Base-by-base conservation (phyloP, 75 land plant genomes). In the Pinus taeda region DNA sequence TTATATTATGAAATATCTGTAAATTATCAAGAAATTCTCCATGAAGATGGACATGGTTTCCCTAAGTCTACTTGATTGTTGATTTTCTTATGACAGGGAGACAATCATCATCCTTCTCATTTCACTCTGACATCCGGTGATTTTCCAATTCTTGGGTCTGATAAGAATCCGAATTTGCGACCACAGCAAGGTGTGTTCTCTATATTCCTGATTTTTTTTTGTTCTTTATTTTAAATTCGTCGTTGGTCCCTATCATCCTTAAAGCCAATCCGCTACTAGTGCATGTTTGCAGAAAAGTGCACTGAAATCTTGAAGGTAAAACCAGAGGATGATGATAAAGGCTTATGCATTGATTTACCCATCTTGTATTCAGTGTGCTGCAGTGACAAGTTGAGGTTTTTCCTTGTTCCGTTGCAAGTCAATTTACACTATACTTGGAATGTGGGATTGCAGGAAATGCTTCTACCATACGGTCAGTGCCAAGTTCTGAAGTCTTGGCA, bases 141-240 rank as follows among this genome's bases (percentile, higher is more conserved):
- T 80, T 94, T 94, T 82, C 97, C 97, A 3, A 83, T 90, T 15
- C 90, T 94, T 75, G 94, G 92, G 22, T 88, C 92, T 39, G 86
- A 82, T 59, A 91, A 89, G 72, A 84, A 80, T 64, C 66, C 81
- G 0, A 84, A 86, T 57, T 75, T 85, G 33, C 81, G 88, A 11
- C 81, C 77, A 18, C 88, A 82, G 58, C 88, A 82, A 15, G 79
- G 83, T 81, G 49, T 76, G 75, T 74, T 29, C 33, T n/a, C 24
- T 18, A 17, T 30, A 4, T 66, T 18, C 45, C 11, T n/a, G 39
- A 6, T 9, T 9, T 42, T 42, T 30, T 62, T 6, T 29, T 26
- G 26, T 26, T 26, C 26, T 26, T 26, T 26, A 26, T 26, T 26
- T 26, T 26, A 26, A 62, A 8, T 62, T 62, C 14, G 11, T 62